phyloP scores from a whole-genome alignment of 2,329 filamentous ascomycete species.

The Aureobasidium sp. region DNA sequence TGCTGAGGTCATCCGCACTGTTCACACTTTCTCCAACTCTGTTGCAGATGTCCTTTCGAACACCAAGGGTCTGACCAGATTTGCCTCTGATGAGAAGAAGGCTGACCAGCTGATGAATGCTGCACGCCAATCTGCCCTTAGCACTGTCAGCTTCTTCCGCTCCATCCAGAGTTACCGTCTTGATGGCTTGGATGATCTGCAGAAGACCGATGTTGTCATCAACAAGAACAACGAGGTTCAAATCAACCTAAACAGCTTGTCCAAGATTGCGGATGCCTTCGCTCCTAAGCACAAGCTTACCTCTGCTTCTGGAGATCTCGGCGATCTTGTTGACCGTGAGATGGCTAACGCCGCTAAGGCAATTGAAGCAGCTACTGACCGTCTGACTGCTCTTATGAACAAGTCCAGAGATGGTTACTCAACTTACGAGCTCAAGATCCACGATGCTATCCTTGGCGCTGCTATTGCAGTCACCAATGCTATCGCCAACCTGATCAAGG shows the following conservation, averaged over 20 bases:
- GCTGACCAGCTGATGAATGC: conserved; percentile 76
- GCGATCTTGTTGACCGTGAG: conserved; percentile 87
- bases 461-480: conserved; percentile 90
- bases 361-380: conserved; percentile 84
- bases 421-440: conserved; percentile 92
- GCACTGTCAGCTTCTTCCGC: conserved; percentile 91
- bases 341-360: conserved; percentile 90
- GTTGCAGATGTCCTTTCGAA: conserved; percentile 93
- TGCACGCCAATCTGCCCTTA: conserved; percentile 74
- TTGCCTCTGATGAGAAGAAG: conserved; percentile 94
- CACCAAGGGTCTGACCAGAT: conserved; percentile 86
- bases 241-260: conserved; percentile 85
- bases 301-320: conserved; percentile 73
- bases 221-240: conserved; percentile 96
- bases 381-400: conserved; percentile 85
- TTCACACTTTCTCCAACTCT: conserved; percentile 83
- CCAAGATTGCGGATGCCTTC: conserved; percentile 86
- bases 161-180: conserved; percentile 88
- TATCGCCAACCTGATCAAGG: conserved; percentile 90
- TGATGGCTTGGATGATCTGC: conserved; percentile 79
- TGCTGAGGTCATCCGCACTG: conserved; percentile 84
- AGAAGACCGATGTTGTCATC: conserved; percentile 96
- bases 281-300: conserved; percentile 82
- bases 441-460: conserved; percentile 89
- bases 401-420: conserved; percentile 95